Evolutionary conservation across 2,329 filamentous ascomycete genomes (phyloP).

Genomic region (Diaporthe citriasiana): DNA sequence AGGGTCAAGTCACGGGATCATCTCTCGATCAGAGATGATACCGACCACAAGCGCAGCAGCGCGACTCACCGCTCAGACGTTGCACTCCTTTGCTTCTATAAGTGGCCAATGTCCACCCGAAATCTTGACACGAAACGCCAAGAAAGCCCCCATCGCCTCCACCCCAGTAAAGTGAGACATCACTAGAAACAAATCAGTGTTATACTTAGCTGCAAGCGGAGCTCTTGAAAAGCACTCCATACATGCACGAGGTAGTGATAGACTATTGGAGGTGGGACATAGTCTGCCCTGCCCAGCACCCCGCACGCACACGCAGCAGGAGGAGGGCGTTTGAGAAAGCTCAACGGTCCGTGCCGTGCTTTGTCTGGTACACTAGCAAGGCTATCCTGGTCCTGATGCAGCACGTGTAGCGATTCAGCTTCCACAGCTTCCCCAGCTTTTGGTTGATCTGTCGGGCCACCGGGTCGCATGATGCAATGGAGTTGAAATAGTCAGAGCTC

Average conservation of each 20-base stretch:
- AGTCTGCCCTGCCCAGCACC: not conserved
- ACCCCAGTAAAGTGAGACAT: not conserved
- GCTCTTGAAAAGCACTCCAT: not conserved
- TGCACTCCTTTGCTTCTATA: not conserved
- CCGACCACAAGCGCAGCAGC: not conserved
- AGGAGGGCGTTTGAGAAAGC: not conserved
- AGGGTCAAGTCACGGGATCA: not conserved
- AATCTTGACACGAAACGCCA: conserved; percentile 21
- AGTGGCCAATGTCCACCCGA: not conserved
- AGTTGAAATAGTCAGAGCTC: not conserved
- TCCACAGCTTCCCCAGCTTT: conserved; percentile 25
- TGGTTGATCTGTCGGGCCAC: conserved; percentile 9
- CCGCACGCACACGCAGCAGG: not conserved
- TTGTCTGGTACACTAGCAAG: conserved; percentile 19
- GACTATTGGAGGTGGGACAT: not conserved
- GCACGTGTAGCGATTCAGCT: conserved; percentile 27
- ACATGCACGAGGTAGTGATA: not conserved
- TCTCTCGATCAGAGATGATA: not conserved
- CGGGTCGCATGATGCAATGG: conserved; percentile 14
- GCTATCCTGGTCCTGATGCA: conserved; percentile 6
- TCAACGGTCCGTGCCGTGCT: conserved; percentile 28
- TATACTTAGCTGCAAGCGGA: conserved; percentile 7
- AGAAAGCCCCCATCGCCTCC: not conserved
- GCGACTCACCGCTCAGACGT: not conserved
- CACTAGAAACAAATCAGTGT: not conserved